phyloP scores from a whole-genome alignment of 2,329 filamentous ascomycete genomes.

The Dactylonectria estremocensis region DNA sequence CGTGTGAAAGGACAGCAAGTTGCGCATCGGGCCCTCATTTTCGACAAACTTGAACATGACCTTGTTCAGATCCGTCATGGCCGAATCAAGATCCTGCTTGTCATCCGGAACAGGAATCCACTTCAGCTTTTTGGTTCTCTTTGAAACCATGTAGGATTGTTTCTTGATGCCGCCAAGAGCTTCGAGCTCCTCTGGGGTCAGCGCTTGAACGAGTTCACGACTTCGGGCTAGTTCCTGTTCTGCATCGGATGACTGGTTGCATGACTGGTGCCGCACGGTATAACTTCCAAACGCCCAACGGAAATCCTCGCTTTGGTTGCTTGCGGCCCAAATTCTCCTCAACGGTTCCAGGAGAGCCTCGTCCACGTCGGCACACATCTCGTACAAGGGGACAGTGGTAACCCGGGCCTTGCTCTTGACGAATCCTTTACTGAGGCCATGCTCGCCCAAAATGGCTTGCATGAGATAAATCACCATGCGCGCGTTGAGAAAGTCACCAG shows the following conservation, averaged over 20 bases:
- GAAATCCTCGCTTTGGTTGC: neutral
- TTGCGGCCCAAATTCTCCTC: constrained; percentile 3
- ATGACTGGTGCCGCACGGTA: neutral
- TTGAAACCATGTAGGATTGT: neutral
- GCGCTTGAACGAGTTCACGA: constrained; percentile 5
- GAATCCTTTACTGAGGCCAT: neutral
- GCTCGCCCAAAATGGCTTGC: neutral
- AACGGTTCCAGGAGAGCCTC: constrained; percentile 1
- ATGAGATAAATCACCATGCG: constrained; percentile 12
- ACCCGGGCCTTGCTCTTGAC: neutral
- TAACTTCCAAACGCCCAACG: constrained; percentile 11
- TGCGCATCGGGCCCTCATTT: constrained; percentile 13
- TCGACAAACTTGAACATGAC: neutral
- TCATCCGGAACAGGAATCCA: neutral
- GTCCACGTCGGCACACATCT: neutral
- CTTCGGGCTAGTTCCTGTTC: neutral
- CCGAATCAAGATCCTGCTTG: neutral
- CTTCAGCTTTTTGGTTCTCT: neutral
- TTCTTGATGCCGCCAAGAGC: neutral
- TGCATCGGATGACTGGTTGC: neutral
- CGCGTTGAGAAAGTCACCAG: constrained; percentile 10
- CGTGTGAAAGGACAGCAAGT: neutral
- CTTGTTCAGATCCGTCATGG: neutral
- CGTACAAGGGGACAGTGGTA: neutral
- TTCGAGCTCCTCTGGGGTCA: neutral